A percentile compares a stretch with the other conserved stretches of the same genome.
Evolutionary conservation across 305 asterid species (phyloP).

Genomic region (Euphrasia arctica): DNA sequence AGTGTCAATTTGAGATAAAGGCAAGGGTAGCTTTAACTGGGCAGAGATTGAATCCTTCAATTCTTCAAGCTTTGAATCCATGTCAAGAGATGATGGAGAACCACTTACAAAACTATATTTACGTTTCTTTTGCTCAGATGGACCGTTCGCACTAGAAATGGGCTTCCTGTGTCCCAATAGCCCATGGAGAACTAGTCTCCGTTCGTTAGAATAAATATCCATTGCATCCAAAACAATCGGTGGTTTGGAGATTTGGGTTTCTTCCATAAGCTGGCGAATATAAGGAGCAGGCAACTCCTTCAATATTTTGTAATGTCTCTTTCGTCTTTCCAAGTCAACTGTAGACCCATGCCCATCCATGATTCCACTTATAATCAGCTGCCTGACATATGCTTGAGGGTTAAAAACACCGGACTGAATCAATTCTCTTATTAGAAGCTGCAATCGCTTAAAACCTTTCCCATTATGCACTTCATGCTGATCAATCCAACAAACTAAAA

Average conservation of each 20-base stretch:
- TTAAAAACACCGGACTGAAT: conserved; percentile 55
- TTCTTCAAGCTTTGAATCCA: conserved; percentile 51
- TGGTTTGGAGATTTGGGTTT: conserved; percentile 46
- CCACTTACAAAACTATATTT: conserved; percentile 29
- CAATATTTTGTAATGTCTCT: conserved; percentile 70
- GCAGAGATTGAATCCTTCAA: conserved; percentile 52
- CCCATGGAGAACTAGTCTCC: conserved; percentile 58
- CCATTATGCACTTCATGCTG: conserved; percentile 76
- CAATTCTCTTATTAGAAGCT: conserved; percentile 58
- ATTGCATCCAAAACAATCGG: conserved; percentile 45
- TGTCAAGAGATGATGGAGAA: conserved; percentile 38
- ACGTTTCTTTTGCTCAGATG: conserved; percentile 40
- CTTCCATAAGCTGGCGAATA: conserved; percentile 47
- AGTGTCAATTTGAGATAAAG: conserved; percentile 32
- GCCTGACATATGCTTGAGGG: conserved; percentile 80
- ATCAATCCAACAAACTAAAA: conserved; percentile 80
- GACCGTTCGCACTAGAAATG: conserved; percentile 28
- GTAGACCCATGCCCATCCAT: conserved; percentile 56
- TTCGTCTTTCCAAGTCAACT: conserved; percentile 46
- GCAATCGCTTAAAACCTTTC: conserved; percentile 72
- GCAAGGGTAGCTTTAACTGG: conserved; percentile 53
- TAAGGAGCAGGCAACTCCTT: conserved; percentile 70
- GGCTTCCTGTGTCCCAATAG: conserved; percentile 37
- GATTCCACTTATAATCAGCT: conserved; percentile 70
- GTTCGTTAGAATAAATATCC: conserved; percentile 60